phyloP scores from a whole-genome alignment of 345 rosid species.

The Abelmoschus esculentus region DNA sequence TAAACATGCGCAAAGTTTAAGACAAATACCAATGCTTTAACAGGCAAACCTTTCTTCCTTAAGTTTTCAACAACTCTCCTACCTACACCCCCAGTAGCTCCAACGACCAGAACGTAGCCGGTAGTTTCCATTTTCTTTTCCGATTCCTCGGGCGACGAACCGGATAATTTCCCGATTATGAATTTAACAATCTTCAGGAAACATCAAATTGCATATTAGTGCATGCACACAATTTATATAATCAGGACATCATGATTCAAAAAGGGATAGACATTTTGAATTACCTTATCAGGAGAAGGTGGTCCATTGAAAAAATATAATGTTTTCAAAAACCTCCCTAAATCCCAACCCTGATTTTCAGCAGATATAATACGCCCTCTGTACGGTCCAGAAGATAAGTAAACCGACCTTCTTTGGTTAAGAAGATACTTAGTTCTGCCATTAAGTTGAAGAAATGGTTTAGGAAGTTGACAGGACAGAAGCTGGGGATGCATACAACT shows the following conservation, averaged over 20 bases:
- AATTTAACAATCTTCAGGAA: conserved; percentile 57
- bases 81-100: conserved; percentile 98
- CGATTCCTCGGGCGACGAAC: conserved; percentile 39
- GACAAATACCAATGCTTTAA: conserved; percentile 60
- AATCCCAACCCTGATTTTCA: conserved; percentile 68
- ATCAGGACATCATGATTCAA: not conserved
- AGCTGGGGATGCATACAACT: not conserved
- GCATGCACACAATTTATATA: not conserved
- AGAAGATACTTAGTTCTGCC: conserved; percentile 23
- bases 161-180: conserved; percentile 50
- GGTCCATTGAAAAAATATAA: conserved; percentile 77
- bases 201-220: conserved; percentile 18
- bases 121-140: conserved; percentile 42
- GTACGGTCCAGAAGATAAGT: conserved; percentile 20
- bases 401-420: conserved; percentile 24
- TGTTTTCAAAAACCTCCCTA: conserved; percentile 80
- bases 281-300: conserved; percentile 80
- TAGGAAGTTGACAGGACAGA: conserved; percentile 37
- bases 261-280: not conserved
- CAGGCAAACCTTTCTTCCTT: conserved; percentile 57
- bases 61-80: conserved; percentile 69
- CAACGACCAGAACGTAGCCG: conserved; percentile 65
- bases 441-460: conserved; percentile 67
- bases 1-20: not conserved
- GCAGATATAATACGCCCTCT: conserved; percentile 26